Evolutionary conservation across 2,329 filamentous ascomycete genomes (phyloP).

Genomic region (Chaetomium sp.): DNA sequence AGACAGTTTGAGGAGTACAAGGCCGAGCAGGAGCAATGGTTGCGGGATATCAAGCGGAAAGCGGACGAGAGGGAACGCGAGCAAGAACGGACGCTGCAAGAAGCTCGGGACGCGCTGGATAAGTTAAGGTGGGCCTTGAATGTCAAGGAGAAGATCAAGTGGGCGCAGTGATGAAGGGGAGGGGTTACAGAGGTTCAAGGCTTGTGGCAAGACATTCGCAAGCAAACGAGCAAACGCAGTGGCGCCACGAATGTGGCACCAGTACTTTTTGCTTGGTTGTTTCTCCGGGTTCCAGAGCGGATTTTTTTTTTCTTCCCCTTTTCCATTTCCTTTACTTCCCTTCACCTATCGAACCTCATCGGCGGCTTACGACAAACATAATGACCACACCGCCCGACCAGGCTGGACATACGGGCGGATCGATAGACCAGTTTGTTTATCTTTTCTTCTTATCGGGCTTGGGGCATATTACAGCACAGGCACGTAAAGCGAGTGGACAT

Average conservation of each 20-base stretch:
- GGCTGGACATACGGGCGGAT: slow-evolving; percentile 1
- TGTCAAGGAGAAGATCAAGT: slow-evolving; percentile 55
- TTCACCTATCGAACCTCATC: background rate
- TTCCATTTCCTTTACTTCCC: slow-evolving; percentile 2
- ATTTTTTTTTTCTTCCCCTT: background rate
- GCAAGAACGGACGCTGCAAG: slow-evolving; percentile 52
- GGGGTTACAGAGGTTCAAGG: too few species aligned
- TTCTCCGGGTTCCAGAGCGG: too few species aligned
- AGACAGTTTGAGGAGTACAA: slow-evolving; percentile 60
- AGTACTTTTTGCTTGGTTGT: too few species aligned
- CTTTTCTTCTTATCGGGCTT: background rate
- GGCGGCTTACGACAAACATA: slow-evolving; percentile 8
- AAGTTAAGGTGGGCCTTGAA: slow-evolving; percentile 69
- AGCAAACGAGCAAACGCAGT: too few species aligned
- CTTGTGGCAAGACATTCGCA: too few species aligned
- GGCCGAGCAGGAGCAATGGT: slow-evolving; percentile 52
- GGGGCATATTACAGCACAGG: background rate
- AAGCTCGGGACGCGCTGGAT: slow-evolving; percentile 54
- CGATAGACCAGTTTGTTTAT: slow-evolving; percentile 5
- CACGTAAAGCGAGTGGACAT: background rate
- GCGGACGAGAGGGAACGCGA: slow-evolving; percentile 54
- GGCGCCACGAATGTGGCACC: too few species aligned
- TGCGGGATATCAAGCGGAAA: slow-evolving; percentile 53
- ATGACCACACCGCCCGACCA: slow-evolving; percentile 12
- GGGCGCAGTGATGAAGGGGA: slow-evolving; percentile 38